phyloP scores from a whole-genome alignment of 2,329 filamentous ascomycete species.

The Penicillium expansum region DNA sequence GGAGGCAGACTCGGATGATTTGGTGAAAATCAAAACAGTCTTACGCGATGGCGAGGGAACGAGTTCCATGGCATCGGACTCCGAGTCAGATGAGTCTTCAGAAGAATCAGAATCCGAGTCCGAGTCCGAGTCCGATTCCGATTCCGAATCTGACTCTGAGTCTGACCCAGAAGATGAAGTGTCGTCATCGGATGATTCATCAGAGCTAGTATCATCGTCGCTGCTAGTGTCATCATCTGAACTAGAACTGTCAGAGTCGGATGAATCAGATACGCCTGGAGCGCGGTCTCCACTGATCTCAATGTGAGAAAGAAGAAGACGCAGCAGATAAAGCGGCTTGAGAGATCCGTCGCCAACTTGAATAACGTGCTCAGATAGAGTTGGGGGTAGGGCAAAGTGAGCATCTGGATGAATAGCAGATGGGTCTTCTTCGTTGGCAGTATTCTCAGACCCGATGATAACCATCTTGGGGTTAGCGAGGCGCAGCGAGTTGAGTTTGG shows the following conservation, averaged over 20 bases:
- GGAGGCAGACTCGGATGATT: constrained; percentile 83
- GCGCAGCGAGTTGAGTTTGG: constrained; percentile 70
- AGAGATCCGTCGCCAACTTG: constrained; percentile 66
- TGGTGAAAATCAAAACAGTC: constrained; percentile 77
- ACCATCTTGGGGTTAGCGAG: constrained; percentile 73
- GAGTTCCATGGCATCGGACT: constrained; percentile 14
- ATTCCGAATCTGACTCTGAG: constrained; percentile 22
- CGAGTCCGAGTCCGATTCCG: too few relatives aligned
- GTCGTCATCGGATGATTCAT: constrained; percentile 32
- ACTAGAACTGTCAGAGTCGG: constrained; percentile 18
- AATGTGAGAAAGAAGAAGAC: constrained; percentile 58
- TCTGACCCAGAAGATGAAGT: constrained; percentile 29
- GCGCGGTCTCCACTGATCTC: constrained; percentile 22
- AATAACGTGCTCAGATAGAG: constrained; percentile 64
- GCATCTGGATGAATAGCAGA: constrained; percentile 27
- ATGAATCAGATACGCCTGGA: constrained; percentile 5
- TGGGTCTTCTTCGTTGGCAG: constrained; percentile 18
- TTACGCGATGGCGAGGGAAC: constrained; percentile 32
- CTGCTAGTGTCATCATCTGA: constrained; percentile 23
- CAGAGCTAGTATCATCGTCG: constrained; percentile 34
- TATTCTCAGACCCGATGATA: constrained; percentile 61
- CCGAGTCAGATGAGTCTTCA: constrained; percentile 25
- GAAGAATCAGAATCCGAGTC: constrained; percentile 23
- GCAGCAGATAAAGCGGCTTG: constrained; percentile 82
- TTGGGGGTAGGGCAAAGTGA: constrained; percentile 59